These are phyloP conservation scores for Pelargonium myrrhifolium DNA, from an alignment of 441 rosid species.

Conservation along the genomic window DNA sequence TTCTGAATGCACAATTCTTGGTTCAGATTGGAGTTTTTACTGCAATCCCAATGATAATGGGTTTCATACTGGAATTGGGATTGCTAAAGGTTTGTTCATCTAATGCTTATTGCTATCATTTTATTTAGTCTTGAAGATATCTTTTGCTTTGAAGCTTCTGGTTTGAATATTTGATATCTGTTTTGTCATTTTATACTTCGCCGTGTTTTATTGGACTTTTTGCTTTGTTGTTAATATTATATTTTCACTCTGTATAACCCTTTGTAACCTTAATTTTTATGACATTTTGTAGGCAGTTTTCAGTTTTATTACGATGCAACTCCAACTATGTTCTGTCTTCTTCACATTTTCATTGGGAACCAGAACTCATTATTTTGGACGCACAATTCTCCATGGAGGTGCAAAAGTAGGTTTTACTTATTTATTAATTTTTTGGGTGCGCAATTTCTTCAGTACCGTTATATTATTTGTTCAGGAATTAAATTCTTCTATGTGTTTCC, in stretches of 20 bases:
- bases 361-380: conserved; percentile 92
- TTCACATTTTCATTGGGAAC: conserved; percentile 99
- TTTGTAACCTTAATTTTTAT: conserved; percentile 12
- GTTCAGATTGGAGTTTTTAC: conserved; percentile 92
- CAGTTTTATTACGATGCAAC: conserved; percentile 88
- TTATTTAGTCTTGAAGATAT: too few relatives aligned
- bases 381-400: conserved; percentile 98
- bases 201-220: neutral
- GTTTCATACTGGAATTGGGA: conserved; percentile 81
- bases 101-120: neutral
- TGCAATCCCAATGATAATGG: conserved; percentile 97
- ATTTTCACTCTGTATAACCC: conserved; percentile 3
- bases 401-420: conserved; percentile 59
- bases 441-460: neutral
- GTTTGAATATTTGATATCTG: too few relatives aligned
- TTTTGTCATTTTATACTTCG: neutral
- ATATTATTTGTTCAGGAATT: conserved; percentile 13
- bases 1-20: conserved; percentile 89
- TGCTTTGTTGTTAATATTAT: neutral
- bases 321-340: conserved; percentile 96
- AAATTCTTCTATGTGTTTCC: conserved; percentile 20
- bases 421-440: neutral
- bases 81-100: conserved; percentile 52
- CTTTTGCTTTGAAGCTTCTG: too few relatives aligned
- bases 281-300: conserved; percentile 67